These are phyloP conservation scores for Cercis canadensis DNA, from an alignment of 306 rosid species.

Conservation along the genomic window DNA sequence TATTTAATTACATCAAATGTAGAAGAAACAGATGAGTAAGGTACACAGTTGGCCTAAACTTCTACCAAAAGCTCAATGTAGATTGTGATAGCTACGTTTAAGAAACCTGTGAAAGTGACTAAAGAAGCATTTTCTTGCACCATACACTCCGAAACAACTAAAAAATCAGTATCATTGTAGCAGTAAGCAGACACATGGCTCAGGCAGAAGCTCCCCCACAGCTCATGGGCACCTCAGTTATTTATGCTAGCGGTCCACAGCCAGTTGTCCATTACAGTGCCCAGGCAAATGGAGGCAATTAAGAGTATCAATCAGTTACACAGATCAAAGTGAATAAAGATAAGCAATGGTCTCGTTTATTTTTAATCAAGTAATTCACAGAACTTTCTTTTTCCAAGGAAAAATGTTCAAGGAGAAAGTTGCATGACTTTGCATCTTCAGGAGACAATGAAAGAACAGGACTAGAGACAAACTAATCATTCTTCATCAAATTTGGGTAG, in stretches of 20 bases:
- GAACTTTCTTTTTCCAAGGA: constrained; percentile 32
- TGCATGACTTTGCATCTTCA: constrained; percentile 41
- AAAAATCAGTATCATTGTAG: background rate
- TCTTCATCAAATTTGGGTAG: constrained; percentile 58
- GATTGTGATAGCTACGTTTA: too few relatives aligned
- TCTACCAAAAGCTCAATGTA: too few relatives aligned
- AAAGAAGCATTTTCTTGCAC: too few relatives aligned
- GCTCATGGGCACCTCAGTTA: background rate
- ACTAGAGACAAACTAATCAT: constrained; percentile 45
- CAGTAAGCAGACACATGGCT: background rate
- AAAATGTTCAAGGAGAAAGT: constrained; percentile 39
- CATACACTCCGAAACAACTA: background rate
- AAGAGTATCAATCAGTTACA: background rate
- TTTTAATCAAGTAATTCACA: constrained; percentile 41
- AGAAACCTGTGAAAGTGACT: too few relatives aligned
- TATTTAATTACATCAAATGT: too few relatives aligned
- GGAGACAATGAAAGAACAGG: constrained; percentile 33
- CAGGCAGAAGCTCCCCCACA: background rate
- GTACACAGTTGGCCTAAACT: too few relatives aligned
- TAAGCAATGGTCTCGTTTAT: constrained; percentile 51
- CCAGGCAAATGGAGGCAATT: background rate
- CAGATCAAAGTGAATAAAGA: constrained; percentile 22
- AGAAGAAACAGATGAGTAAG: too few relatives aligned
- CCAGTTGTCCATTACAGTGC: background rate
- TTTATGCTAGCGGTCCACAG: background rate